Conservation (phyloP, 2,329 filamentous ascomycete species). For the Phaeophleospora eucalypticola region DNA sequence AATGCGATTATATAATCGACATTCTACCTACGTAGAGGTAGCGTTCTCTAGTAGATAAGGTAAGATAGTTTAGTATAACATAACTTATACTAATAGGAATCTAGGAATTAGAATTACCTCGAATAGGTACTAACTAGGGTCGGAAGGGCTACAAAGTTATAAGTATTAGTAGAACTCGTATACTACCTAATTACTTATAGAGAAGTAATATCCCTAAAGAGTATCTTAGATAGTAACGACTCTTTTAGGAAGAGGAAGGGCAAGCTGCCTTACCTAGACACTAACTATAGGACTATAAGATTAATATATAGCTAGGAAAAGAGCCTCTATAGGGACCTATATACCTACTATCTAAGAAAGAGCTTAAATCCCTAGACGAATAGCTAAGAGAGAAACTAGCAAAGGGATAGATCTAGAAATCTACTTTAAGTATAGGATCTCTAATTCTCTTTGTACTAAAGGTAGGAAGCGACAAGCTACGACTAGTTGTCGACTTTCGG, state of each 20-base stretch:
- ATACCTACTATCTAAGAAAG: slow-evolving; percentile 5
- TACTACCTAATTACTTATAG: no score
- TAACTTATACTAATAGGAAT: no score
- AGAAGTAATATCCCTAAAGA: slow-evolving; percentile 11
- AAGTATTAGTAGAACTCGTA: neutral
- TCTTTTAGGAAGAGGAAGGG: slow-evolving; percentile 11
- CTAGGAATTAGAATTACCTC: neutral
- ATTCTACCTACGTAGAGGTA: no score
- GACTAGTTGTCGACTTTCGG: slow-evolving; percentile 23
- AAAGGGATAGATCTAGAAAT: slow-evolving; percentile 6
- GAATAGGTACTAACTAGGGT: no score
- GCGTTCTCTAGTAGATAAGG: no score
- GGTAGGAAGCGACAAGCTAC: slow-evolving; percentile 12
- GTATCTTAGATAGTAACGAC: slow-evolving; percentile 10
- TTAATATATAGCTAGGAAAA: slow-evolving; percentile 7
- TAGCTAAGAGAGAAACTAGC: slow-evolving; percentile 4
- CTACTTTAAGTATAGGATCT: slow-evolving; percentile 3
- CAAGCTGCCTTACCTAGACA: slow-evolving; percentile 7
- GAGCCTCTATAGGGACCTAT: slow-evolving; percentile 10
- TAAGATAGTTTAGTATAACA: no score
- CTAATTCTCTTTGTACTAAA: slow-evolving; percentile 24
- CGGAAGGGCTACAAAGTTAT: no score
- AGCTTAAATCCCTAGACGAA: slow-evolving; percentile 4
- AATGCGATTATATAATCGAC: no score
- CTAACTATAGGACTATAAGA: slow-evolving; percentile 11